Evolutionary conservation across 2,329 filamentous ascomycete genomes (phyloP).

Genomic region (Neonectria neomacrospora): DNA sequence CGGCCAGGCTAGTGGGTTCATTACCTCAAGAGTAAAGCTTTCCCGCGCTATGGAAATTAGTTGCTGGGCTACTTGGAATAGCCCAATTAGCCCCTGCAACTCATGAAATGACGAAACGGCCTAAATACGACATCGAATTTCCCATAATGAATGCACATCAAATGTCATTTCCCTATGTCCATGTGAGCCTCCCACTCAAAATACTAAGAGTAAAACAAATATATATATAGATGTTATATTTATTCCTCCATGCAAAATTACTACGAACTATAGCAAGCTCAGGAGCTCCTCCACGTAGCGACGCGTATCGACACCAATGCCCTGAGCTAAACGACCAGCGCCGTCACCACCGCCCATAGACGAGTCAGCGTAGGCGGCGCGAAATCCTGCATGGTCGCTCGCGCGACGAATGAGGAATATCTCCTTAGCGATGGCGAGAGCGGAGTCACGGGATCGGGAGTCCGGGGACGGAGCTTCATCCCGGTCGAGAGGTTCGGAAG

Average conservation of each 20-base stretch:
- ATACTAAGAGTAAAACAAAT: background rate
- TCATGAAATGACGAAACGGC: background rate
- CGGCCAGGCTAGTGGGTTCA: too few species aligned
- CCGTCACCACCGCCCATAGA: constrained; percentile 60
- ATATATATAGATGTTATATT: background rate
- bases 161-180: background rate
- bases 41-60: background rate
- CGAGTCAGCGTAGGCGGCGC: constrained; percentile 52
- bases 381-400: constrained; percentile 62
- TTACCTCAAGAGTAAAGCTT: too few species aligned
- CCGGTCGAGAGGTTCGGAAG: constrained; percentile 3
- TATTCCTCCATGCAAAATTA: background rate
- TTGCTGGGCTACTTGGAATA: background rate
- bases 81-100: background rate
- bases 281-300: constrained; percentile 79
- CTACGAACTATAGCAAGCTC: constrained; percentile 58
- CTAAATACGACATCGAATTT: background rate
- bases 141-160: too few species aligned
- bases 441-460: background rate
- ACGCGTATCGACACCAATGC: constrained; percentile 81
- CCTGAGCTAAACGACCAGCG: constrained; percentile 72
- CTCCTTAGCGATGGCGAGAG: constrained; percentile 61
- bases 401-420: constrained; percentile 70
- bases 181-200: background rate
- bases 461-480: constrained; percentile 9